phyloP scores from a whole-genome alignment of 169 alveolate genomes.

The Cyclospora cayetanensis region DNA sequence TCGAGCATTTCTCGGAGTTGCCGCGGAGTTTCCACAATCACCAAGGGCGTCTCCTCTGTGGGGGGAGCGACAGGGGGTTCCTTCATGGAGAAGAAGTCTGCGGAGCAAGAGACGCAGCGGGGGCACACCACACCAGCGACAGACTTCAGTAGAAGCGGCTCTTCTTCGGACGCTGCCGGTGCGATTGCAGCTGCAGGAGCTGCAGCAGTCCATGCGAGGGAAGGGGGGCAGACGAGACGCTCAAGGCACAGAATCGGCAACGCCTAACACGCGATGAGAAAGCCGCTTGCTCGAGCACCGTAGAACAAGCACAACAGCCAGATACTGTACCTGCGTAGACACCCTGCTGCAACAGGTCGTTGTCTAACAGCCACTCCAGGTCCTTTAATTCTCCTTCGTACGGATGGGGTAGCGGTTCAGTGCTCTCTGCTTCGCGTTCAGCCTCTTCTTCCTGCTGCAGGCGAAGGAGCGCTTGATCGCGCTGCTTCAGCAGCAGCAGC shows the following conservation, averaged over 20 bases:
- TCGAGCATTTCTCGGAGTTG: slow-evolving; percentile 80
- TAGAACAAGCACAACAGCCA: neutral
- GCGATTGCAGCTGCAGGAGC: too few species aligned
- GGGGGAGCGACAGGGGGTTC: slow-evolving; percentile 1
- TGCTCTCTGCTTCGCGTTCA: neutral
- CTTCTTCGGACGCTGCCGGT: too few species aligned
- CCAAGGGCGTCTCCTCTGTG: slow-evolving; percentile 81
- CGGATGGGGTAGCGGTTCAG: slow-evolving; percentile 70
- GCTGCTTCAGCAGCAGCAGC: slow-evolving; percentile 66
- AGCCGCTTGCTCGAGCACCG: too few species aligned
- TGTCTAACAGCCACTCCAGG: slow-evolving; percentile 27
- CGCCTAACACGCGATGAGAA: too few species aligned
- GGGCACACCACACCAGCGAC: neutral
- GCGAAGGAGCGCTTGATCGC: neutral
- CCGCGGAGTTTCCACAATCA: slow-evolving; percentile 80
- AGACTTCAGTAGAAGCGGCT: too few species aligned
- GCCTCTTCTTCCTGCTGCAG: slow-evolving; percentile 25
- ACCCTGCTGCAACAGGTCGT: slow-evolving; percentile 6
- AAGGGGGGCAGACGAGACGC: neutral
- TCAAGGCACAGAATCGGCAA: too few species aligned
- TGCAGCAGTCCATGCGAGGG: neutral
- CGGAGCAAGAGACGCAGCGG: neutral
- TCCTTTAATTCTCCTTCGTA: slow-evolving; percentile 67
- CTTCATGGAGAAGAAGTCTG: slow-evolving; percentile 7
- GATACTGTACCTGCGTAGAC: neutral